These are phyloP conservation scores for Penicillium sp. DNA, from an alignment of 2,329 filamentous ascomycete genomes.

Conservation along the genomic window DNA sequence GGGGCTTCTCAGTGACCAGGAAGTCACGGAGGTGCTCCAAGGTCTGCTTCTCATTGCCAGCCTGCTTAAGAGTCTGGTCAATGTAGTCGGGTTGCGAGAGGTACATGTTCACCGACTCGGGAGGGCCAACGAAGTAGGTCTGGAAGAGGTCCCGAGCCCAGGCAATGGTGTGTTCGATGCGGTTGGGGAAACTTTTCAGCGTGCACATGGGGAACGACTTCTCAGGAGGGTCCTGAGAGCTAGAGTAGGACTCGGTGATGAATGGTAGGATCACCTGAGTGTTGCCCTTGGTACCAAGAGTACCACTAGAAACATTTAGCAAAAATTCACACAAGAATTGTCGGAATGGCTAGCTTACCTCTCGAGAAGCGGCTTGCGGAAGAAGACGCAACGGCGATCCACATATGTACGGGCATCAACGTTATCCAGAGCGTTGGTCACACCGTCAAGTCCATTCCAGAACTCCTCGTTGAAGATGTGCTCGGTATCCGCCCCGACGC, in stretches of 20 bases:
- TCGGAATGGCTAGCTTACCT: slow-evolving; percentile 46
- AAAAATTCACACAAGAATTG: background rate
- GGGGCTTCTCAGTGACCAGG: slow-evolving; percentile 87
- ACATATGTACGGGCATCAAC: slow-evolving; percentile 97
- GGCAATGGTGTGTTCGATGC: slow-evolving; percentile 97
- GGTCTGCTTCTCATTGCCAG: slow-evolving; percentile 92
- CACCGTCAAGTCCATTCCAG: slow-evolving; percentile 84
- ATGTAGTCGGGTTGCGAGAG: slow-evolving; percentile 91
- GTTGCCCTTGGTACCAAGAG: slow-evolving; percentile 98
- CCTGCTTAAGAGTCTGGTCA: slow-evolving; percentile 84
- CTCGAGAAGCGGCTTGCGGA: slow-evolving; percentile 94
- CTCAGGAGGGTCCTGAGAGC: slow-evolving; percentile 95
- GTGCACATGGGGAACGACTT: slow-evolving; percentile 99
- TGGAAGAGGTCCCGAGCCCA: slow-evolving; percentile 98
- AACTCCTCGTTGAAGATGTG: slow-evolving; percentile 93
- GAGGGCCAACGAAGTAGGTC: slow-evolving; percentile 88
- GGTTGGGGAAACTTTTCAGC: slow-evolving; percentile 94
- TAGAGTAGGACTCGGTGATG: slow-evolving; percentile 95
- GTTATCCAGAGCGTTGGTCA: slow-evolving; percentile 97
- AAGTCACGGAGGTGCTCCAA: slow-evolving; percentile 89
- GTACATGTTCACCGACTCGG: slow-evolving; percentile 93
- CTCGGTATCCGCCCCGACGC: slow-evolving; percentile 90
- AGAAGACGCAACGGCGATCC: slow-evolving; percentile 95
- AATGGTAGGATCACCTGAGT: slow-evolving; percentile 92
- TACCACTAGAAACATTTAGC: slow-evolving; percentile 64